A percentile compares a stretch with the other conserved stretches of the same genome.
These are phyloP conservation scores for Solanum tarapatanum DNA, from an alignment of 257 asterid species.

Conservation along the genomic window DNA sequence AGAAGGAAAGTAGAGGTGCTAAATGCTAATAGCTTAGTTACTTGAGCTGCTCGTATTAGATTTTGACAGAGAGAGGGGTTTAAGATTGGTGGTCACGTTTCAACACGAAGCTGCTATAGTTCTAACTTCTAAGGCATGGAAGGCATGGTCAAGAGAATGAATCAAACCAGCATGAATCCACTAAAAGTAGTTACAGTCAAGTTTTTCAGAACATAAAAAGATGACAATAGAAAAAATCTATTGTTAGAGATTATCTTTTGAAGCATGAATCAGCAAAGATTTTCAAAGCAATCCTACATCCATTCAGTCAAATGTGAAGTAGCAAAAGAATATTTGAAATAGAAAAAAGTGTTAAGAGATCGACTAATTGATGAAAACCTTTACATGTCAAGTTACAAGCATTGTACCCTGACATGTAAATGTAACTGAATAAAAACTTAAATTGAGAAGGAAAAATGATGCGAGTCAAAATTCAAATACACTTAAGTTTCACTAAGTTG, in stretches of 20 bases:
- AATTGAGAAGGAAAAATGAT: not conserved
- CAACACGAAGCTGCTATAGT: not conserved
- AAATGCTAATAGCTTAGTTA: not conserved
- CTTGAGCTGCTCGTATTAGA: not conserved
- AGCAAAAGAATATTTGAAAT: not conserved
- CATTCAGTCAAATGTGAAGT: not conserved
- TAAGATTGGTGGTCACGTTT: not conserved
- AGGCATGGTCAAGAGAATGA: not conserved
- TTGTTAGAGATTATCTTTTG: not conserved
- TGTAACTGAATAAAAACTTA: not conserved
- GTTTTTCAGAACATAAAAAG: not conserved
- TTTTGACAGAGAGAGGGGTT: not conserved
- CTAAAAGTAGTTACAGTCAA: not conserved
- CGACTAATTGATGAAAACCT: not conserved
- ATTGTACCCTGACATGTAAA: not conserved
- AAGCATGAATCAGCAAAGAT: not conserved
- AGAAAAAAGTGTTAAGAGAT: not conserved
- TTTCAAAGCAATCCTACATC: not conserved
- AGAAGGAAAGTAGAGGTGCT: not conserved
- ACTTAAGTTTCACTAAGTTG: not conserved
- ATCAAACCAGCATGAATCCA: not conserved
- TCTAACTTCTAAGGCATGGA: not conserved
- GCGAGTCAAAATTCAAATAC: not conserved
- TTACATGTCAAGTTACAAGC: not conserved
- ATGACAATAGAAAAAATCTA: not conserved